Percentiles rank a stretch among this genome's conserved stretches.
These are phyloP conservation scores for Nemania serpens DNA, from an alignment of 2,329 filamentous ascomycete genomes.

Conservation along the genomic window DNA sequence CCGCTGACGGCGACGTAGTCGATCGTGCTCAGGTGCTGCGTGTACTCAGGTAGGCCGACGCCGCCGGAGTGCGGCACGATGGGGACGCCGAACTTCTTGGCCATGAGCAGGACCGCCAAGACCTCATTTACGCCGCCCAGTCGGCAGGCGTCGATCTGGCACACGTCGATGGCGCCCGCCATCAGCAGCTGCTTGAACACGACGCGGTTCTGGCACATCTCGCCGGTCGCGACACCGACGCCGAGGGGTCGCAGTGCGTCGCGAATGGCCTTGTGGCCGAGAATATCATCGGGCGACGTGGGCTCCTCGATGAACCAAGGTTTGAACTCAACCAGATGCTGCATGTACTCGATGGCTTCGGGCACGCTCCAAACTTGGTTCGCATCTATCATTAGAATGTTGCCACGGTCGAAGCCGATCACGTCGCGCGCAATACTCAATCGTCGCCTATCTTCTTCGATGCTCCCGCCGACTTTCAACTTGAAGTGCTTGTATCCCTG, in stretches of 20 bases:
- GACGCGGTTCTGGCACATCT: slow-evolving; percentile 95
- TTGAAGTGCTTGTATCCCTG: slow-evolving; percentile 88
- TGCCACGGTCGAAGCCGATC: slow-evolving; percentile 80
- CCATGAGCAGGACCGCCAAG: slow-evolving; percentile 85
- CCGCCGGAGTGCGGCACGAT: slow-evolving; percentile 89
- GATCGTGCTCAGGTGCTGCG: slow-evolving; percentile 88
- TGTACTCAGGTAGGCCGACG: slow-evolving; percentile 91
- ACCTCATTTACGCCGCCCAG: slow-evolving; percentile 92
- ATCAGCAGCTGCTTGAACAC: slow-evolving; percentile 91
- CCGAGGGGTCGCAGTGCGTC: slow-evolving; percentile 75
- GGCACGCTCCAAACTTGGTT: slow-evolving; percentile 94
- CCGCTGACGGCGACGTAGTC: slow-evolving; percentile 88
- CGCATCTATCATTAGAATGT: slow-evolving; percentile 89
- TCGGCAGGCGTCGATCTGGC: slow-evolving; percentile 88
- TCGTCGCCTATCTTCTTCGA: slow-evolving; percentile 73
- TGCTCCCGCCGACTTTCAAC: slow-evolving; percentile 79
- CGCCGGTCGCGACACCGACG: slow-evolving; percentile 87
- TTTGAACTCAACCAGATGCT: slow-evolving; percentile 78
- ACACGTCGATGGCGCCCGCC: slow-evolving; percentile 80
- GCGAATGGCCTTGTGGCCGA: slow-evolving; percentile 83
- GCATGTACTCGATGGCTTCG: slow-evolving; percentile 87
- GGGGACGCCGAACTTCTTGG: slow-evolving; percentile 76
- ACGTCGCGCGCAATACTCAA: slow-evolving; percentile 76
- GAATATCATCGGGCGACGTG: slow-evolving; percentile 85
- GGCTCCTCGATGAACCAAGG: slow-evolving; percentile 96